Evolutionary conservation across 257 asterid genomes (phyloP), one percentile per base, ranked within the genome.

Genomic region (Solanum microdontum): DNA sequence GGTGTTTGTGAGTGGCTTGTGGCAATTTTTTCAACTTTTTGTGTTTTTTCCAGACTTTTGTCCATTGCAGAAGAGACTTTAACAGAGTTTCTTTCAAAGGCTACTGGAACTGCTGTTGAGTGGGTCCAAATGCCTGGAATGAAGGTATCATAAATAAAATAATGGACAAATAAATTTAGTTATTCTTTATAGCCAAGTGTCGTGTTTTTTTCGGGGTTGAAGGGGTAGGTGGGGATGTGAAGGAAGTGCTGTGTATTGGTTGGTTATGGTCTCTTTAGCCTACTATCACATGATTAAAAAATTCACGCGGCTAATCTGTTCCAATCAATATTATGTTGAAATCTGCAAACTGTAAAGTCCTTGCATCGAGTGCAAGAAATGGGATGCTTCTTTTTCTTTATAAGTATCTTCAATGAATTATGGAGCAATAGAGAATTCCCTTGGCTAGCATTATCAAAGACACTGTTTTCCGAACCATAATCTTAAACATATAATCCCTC

Each of bases 81-180:
- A 94, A 86, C 98, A 93, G 98, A 95, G 95, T 95, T 95, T 95
- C 94, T 95, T 73, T 95, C 98, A 33, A 95, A 95, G 98, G 98
- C 98, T 86, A 95, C 98, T 88, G 98, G 98, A 94, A 95, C 98
- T 86, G 98, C 98, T 90, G 98, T 95, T 85, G 98, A 95, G 98
- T 95, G 98, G 98, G 96, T 95, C 96, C 98, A 94, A 93, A 95
- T 95, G 98, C 98, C 98, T 94, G 98, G 98, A 95, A 95, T 95
- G 98, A 95, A 95, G 98, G 98, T 95, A 85, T 75, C 91, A 14
- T 26, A 43, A 14, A 79, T 8, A 79, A 79, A 79, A 4, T 79
- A 43, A 79, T 43, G 66, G 84, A 28, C 33, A 14, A 43, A 79
- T 45, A 43, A 79, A 43, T 26, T 79, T 79, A 26, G 24, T 79